Evolutionary conservation across 2,329 filamentous ascomycete genomes (phyloP).

Genomic region (Boeremia lycopersici): DNA sequence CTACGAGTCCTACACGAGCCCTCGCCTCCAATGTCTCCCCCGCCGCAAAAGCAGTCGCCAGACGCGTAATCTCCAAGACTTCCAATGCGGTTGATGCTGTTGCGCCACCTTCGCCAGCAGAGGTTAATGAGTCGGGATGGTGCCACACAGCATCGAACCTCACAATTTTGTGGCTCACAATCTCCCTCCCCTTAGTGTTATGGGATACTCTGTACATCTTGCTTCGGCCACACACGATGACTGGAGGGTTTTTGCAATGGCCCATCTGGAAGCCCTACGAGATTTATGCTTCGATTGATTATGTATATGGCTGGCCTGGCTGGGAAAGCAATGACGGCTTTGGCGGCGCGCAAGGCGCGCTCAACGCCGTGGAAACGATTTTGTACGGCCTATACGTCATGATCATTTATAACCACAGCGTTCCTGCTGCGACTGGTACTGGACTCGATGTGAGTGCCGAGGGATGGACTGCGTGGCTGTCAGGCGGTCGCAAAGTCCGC

Average conservation of each 20-base stretch:
- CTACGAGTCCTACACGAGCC: constrained; percentile 20
- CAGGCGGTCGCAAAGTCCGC: constrained; percentile 57
- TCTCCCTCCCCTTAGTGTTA: constrained; percentile 77
- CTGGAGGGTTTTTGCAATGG: constrained; percentile 72
- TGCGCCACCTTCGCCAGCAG: constrained; percentile 29
- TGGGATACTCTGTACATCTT: constrained; percentile 86
- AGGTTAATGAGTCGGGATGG: constrained; percentile 49
- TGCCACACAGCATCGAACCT: constrained; percentile 65
- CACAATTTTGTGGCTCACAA: constrained; percentile 71
- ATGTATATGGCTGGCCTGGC: constrained; percentile 80
- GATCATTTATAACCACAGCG: constrained; percentile 54
- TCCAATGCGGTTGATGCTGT: constrained; percentile 25
- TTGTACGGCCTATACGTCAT: constrained; percentile 69
- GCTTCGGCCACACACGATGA: constrained; percentile 80
- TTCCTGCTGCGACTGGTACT: constrained; percentile 39
- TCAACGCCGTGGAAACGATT: constrained; percentile 72
- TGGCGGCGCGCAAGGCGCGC: constrained; percentile 71
- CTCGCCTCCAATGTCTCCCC: constrained; percentile 16
- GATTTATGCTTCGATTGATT: constrained; percentile 79
- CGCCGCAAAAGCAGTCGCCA: constrained; percentile 24
- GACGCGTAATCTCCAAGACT: constrained; percentile 30
- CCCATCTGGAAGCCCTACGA: constrained; percentile 79
- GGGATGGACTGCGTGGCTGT: constrained; percentile 52
- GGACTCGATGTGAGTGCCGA: constrained; percentile 47
- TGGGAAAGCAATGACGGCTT: constrained; percentile 72